A percentile compares a stretch with the other conserved stretches of the same genome.
Conservation (phyloP, 192 early-diverging fungal species). For the Backusella luteola region DNA sequence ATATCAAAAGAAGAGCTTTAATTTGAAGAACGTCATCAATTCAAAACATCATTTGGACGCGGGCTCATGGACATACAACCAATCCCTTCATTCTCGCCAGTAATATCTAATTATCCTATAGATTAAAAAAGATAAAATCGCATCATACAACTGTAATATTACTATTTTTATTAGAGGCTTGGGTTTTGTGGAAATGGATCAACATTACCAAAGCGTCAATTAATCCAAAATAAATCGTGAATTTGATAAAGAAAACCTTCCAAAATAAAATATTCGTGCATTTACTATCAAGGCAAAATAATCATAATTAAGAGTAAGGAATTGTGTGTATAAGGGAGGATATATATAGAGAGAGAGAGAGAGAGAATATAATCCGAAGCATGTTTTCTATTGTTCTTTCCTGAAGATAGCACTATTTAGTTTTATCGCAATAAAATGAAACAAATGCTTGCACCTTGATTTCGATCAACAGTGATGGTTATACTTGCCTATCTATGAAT, state of each 20-base stretch:
- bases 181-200: neutral
- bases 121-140: neutral
- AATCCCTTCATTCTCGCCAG: conserved; percentile 30
- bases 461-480: no score
- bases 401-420: no score
- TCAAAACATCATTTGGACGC: conserved; percentile 25
- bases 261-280: neutral
- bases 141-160: neutral
- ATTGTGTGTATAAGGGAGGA: no score
- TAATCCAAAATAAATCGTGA: neutral
- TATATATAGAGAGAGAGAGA: no score
- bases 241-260: neutral
- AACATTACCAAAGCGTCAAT: neutral
- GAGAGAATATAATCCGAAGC: no score
- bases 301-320: no score
- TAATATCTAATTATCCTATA: neutral
- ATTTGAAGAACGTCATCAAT: conserved; percentile 4
- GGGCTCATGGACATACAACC: conserved; percentile 32
- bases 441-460: no score
- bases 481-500: no score
- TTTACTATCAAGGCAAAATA: no score
- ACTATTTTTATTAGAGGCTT: neutral
- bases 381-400: no score
- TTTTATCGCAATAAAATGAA: no score
- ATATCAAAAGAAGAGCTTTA: conserved; percentile 14